Base-by-base conservation (phyloP, 1,284 basidiomycete genomes). In the Leccinum subrobustum region DNA sequence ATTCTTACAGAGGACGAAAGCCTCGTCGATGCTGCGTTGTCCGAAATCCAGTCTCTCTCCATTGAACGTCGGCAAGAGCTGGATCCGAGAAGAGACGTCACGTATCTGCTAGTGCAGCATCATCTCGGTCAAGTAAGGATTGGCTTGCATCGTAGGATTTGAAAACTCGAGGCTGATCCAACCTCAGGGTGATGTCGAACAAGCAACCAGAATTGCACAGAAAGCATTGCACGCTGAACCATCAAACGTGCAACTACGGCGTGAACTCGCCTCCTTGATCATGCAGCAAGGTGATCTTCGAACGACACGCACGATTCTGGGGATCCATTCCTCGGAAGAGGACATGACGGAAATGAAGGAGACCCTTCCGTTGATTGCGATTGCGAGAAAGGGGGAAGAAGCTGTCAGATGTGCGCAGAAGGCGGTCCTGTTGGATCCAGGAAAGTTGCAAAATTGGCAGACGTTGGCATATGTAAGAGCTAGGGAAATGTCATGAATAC, bases 21-120 rank as follows among this genome's bases (percentile, higher is more conserved):
- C 56, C 81, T 54, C 33, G 82, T 96, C 14, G 93, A 96, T 69
- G 95, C 95, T 0, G 91, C 94, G 0, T 77, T 96, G 8, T 87
- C 91, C 0, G 95, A 97, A 71, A 85, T 96, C 18, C 77, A 89
- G 11, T 78, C 81, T 2, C 77, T 93, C 33, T 83, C 91, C 1
- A 69, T 85, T 20, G 85, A 91, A 58, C 79, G 84, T 62, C 81
- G 88, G 53, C 78, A 80, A 48, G 73, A 78, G 48, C 79, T 91
- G 55, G 92, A 94, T 73, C 87, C 87, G 4, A 75, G 77, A 50
- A 77, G 85, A 56, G 81, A 91, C 64, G 84, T 92, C 20, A 79
- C 85, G 39, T 84, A 88, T 68, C 78, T 95, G 58, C 76, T 92
- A 6, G 78, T 84, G 2, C 83, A 88, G 64, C 84, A 92, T 67